Percentiles rank a stretch among this genome's conserved stretches.
These are phyloP conservation scores for Phytophthora cactorum DNA, from an alignment of 352 stramenopile species.

Conservation along the genomic window DNA sequence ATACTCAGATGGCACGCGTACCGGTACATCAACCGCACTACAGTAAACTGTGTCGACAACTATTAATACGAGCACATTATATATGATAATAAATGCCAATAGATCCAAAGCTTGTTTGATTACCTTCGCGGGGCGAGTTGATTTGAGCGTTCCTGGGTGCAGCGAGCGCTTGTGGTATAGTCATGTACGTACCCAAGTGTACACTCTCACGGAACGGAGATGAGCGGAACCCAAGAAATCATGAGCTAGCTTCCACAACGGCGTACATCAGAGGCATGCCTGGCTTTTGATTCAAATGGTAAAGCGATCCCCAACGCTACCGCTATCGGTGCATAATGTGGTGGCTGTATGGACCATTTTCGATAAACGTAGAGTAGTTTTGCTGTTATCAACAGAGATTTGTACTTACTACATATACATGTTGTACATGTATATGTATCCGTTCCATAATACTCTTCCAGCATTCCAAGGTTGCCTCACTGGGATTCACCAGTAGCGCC, in stretches of 20 bases:
- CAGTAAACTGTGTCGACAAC: not conserved
- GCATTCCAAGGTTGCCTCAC: not conserved
- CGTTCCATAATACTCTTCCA: not conserved
- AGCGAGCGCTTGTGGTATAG: constrained; percentile 8
- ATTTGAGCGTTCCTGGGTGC: not conserved
- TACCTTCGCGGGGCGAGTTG: not conserved
- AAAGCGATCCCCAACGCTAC: not conserved
- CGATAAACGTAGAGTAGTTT: not conserved
- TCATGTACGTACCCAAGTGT: constrained; percentile 4
- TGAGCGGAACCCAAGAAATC: not conserved
- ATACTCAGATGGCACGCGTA: not conserved
- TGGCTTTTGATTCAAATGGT: not conserved
- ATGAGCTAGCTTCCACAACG: constrained; percentile 1
- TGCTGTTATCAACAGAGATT: not conserved
- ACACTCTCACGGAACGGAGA: constrained; percentile 14
- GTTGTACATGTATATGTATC: too few species aligned
- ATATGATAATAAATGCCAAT: not conserved
- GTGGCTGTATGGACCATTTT: not conserved
- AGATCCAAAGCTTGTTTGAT: not conserved
- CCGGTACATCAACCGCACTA: not conserved
- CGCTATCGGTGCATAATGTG: not conserved
- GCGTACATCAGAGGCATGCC: not conserved
- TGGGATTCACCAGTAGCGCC: not conserved
- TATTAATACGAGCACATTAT: not conserved
- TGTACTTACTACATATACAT: not conserved